A percentile compares a stretch with the other conserved stretches of the same genome.
Evolutionary conservation across 2,329 filamentous ascomycete genomes (phyloP).

Genomic region (Lecanicillium sp.): DNA sequence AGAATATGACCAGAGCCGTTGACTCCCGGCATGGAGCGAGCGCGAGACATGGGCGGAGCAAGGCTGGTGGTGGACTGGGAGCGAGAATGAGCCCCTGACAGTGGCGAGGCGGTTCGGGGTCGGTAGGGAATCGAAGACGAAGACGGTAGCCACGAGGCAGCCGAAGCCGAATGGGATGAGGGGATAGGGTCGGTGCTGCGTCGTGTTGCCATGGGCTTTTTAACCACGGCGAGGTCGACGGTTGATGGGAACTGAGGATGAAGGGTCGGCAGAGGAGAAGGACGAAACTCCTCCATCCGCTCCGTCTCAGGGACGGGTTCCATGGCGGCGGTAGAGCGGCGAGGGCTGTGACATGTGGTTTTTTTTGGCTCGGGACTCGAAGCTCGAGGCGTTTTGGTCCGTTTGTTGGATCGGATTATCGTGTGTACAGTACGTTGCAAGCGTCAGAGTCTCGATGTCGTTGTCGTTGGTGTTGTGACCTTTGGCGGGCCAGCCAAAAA

Average conservation of each 20-base stretch:
- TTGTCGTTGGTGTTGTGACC: too few species aligned
- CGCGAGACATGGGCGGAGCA: slow-evolving; percentile 51
- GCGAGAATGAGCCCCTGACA: slow-evolving; percentile 47
- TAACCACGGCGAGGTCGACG: slow-evolving; percentile 33
- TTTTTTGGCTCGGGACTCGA: too few species aligned
- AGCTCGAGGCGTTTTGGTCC: too few species aligned
- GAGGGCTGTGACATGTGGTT: neutral
- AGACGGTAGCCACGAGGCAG: slow-evolving; percentile 39
- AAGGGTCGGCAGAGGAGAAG: slow-evolving; percentile 47
- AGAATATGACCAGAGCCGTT: slow-evolving; percentile 52
- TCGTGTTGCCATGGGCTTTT: slow-evolving; percentile 46
- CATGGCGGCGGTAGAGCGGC: slow-evolving; percentile 35
- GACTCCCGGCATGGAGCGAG: slow-evolving; percentile 57
- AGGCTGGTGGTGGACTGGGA: slow-evolving; percentile 51
- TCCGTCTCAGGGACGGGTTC: slow-evolving; percentile 62
- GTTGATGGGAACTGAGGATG: slow-evolving; percentile 31
- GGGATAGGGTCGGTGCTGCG: slow-evolving; percentile 52
- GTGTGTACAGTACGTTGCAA: too few species aligned
- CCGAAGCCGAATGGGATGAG: slow-evolving; percentile 46
- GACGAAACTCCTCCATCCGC: slow-evolving; percentile 58
- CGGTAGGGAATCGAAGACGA: slow-evolving; percentile 46
- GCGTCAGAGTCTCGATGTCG: too few species aligned
- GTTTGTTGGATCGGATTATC: too few species aligned
- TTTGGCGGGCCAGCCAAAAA: too few species aligned
- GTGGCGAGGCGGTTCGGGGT: slow-evolving; percentile 54